Evolutionary conservation across 495 filamentous ascomycete species (phyloP).

Genomic region (Daldinia caldariorum): DNA sequence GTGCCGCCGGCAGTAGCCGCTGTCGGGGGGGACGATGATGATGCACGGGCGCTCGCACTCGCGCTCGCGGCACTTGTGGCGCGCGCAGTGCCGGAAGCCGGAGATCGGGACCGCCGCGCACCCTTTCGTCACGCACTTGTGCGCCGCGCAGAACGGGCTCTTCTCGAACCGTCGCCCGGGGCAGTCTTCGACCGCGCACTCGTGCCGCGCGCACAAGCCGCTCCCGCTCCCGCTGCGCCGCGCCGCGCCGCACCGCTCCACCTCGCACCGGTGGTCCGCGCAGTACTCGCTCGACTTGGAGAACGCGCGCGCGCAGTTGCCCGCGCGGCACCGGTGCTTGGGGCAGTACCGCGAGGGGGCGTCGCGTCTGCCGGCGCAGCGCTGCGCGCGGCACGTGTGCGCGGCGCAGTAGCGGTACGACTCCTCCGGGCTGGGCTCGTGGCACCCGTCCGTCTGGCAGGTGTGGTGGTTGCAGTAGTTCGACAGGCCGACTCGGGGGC

Average conservation of each 20-base stretch:
- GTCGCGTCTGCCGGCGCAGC: conserved; percentile 27
- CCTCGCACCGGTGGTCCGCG: conserved; percentile 32
- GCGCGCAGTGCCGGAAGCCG: conserved; percentile 28
- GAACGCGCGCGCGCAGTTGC: conserved; percentile 17
- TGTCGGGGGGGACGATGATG: no score
- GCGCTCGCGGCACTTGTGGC: conserved; percentile 24
- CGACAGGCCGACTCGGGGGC: conserved; percentile 3
- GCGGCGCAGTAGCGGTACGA: conserved; percentile 29
- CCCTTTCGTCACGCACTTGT: conserved; percentile 39
- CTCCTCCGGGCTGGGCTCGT: conserved; percentile 26
- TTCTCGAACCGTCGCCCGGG: conserved; percentile 20
- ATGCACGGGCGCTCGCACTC: conserved; percentile 33
- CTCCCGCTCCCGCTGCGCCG: not conserved
- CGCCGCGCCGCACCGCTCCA: conserved; percentile 29
- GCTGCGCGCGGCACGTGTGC: conserved; percentile 32
- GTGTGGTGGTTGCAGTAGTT: conserved; percentile 33
- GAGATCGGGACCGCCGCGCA: conserved; percentile 14
- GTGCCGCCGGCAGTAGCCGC: conserved; percentile 36
- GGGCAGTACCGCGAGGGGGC: conserved; percentile 26
- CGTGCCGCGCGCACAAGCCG: conserved; percentile 27
- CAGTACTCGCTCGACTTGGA: conserved; percentile 28
- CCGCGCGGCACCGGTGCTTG: conserved; percentile 24
- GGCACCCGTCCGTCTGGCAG: conserved; percentile 28
- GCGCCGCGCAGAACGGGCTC: conserved; percentile 30
- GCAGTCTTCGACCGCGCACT: conserved; percentile 29